These are phyloP conservation scores for Clonostachys byssicola DNA, from an alignment of 2,329 filamentous ascomycete genomes.

Conservation along the genomic window DNA sequence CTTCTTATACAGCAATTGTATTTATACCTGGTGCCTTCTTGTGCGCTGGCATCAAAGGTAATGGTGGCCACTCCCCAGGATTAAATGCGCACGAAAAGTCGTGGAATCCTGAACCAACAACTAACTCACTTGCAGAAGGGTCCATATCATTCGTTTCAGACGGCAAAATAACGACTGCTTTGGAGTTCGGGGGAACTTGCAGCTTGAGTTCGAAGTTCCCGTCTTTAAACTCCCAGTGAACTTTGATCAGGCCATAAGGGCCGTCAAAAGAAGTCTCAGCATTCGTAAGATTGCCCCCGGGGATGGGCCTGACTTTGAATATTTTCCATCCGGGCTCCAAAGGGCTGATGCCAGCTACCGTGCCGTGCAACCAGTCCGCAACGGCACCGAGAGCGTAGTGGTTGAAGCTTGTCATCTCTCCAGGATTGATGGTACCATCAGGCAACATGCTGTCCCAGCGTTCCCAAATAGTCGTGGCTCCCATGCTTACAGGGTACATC, in stretches of 20 bases:
- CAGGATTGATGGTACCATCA: conserved; percentile 35
- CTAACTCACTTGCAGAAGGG: no score
- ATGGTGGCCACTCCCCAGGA: no score
- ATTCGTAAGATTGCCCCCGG: neutral
- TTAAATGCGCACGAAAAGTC: no score
- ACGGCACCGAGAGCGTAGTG: conserved; percentile 46
- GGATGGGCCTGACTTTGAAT: neutral
- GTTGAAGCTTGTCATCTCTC: conserved; percentile 45
- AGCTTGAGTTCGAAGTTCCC: conserved; percentile 10
- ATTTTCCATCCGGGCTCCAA: neutral
- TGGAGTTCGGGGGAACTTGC: conserved; percentile 10
- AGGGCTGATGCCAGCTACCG: neutral
- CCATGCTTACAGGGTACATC: conserved; percentile 41
- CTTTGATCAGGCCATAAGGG: conserved; percentile 21
- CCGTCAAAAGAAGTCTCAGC: conserved; percentile 4
- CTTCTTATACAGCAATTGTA: no score
- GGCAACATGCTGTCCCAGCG: conserved; percentile 43
- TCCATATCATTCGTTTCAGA: neutral
- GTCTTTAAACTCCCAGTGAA: conserved; percentile 16
- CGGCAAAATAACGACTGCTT: conserved; percentile 7
- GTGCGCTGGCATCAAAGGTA: no score
- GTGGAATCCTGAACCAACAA: no score
- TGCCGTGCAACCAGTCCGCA: conserved; percentile 5
- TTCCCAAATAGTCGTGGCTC: conserved; percentile 44
- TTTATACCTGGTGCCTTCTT: no score